Conservation (phyloP, 768 basidiomycete species). For the Russula abietina region DNA sequence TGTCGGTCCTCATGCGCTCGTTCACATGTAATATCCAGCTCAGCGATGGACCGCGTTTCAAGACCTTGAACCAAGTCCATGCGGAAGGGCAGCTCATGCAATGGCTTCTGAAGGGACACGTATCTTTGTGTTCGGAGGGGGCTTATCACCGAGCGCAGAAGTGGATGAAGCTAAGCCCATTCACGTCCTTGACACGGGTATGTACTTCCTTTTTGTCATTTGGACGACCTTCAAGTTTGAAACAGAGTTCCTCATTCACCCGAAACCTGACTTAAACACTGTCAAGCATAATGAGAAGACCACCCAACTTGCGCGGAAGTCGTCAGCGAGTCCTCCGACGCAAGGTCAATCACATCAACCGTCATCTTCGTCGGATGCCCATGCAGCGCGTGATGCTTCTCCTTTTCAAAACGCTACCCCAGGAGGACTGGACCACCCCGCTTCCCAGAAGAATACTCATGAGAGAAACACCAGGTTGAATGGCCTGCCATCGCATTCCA, state of each 20-base stretch:
- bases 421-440: conserved; percentile 20
- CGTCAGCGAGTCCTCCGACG: conserved; percentile 34
- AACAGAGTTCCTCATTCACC: conserved; percentile 88
- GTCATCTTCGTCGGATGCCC: conserved; percentile 33
- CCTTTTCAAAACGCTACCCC: conserved; percentile 32
- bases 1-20: background rate
- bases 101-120: conserved; percentile 89
- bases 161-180: conserved; percentile 74
- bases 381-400: conserved; percentile 54
- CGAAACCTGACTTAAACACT: conserved; percentile 47
- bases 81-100: conserved; percentile 88
- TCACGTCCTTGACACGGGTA: conserved; percentile 92
- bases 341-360: conserved; percentile 6
- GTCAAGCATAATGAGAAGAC: conserved; percentile 34
- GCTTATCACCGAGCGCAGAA: conserved; percentile 55
- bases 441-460: background rate
- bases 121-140: conserved; percentile 92
- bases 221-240: background rate
- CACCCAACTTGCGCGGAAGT: conserved; percentile 37
- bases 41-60: conserved; percentile 99
- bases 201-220: conserved; percentile 31
- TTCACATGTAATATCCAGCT: conserved; percentile 46
- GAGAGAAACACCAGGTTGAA: conserved; percentile 33
- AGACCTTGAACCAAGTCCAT: conserved; percentile 96
- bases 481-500: conserved; percentile 32